phyloP scores from a whole-genome alignment of 805 yeast species.

The Candida takata region DNA sequence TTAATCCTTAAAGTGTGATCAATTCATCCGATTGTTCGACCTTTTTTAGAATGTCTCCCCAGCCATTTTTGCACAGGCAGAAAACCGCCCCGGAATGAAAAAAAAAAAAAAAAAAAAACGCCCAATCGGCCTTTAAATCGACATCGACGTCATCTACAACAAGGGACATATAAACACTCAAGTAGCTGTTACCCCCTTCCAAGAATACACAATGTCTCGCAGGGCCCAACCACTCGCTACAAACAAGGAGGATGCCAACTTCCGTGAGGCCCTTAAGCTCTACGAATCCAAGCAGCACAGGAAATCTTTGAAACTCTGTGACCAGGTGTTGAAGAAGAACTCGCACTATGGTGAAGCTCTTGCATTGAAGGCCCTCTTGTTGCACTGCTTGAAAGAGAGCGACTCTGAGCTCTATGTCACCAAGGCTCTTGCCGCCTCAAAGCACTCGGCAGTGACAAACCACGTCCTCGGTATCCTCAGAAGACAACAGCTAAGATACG shows the following conservation, averaged over 20 bases:
- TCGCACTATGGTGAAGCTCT: slow-evolving; percentile 72
- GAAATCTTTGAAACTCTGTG: slow-evolving; percentile 73
- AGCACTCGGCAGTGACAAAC: slow-evolving; percentile 62
- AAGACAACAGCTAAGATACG: slow-evolving; percentile 60
- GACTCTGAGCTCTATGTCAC: slow-evolving; percentile 59
- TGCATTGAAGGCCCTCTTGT: slow-evolving; percentile 75
- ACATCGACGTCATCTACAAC: neutral
- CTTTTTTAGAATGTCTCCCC: too few species aligned
- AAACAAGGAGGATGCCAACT: slow-evolving; percentile 65
- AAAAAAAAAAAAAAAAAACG: too few species aligned
- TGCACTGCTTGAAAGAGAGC: slow-evolving; percentile 48
- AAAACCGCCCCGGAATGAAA: too few species aligned
- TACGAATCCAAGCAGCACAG: slow-evolving; percentile 85
- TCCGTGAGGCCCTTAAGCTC: slow-evolving; percentile 73
- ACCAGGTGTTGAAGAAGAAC: slow-evolving; percentile 67
- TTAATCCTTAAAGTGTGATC: too few species aligned
- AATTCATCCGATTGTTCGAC: too few species aligned
- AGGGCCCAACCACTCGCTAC: slow-evolving; percentile 19
- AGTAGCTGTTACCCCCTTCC: too few species aligned
- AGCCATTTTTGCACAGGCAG: too few species aligned
- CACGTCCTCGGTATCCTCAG: slow-evolving; percentile 85
- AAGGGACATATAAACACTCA: slow-evolving; percentile 18
- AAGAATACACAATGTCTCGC: neutral
- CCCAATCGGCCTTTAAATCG: too few species aligned
- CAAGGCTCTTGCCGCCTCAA: slow-evolving; percentile 54